Evolutionary conservation across 192 early-diverging fungal species (phyloP), one percentile per base, ranked within the genome.

Genomic region (Phycomyces nitens): DNA sequence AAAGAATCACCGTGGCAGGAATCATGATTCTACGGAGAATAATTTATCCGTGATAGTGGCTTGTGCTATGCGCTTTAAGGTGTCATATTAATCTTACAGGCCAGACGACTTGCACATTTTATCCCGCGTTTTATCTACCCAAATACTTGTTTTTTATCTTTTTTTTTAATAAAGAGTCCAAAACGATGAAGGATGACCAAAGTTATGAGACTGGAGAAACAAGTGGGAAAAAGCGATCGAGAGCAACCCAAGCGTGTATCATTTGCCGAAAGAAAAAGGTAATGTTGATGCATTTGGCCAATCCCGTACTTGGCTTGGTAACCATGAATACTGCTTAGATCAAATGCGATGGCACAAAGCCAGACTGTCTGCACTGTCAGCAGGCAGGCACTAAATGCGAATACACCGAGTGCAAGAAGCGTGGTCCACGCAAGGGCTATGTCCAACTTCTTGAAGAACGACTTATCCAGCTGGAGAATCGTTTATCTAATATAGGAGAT

Each of bases 211-310:
- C 41, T 22, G 0, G 20, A 44, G 42, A 42, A 18, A 41, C 22
- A 24, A 23, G 39, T 39, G 58, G 52, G 39, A 65, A 54, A 34
- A 71, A 71, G 53, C 47, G 69, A 40, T 49, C 27, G 18, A 49
- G 69, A 55, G 69, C 69, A 6, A 72, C 70, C 26, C 70, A 72
- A 52, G 70, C 70, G 7, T 72, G 70, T 44, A 60, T 62, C 26
- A 51, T 58, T 4, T 72, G 70, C 56, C 58, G 70, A 49, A 60
- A 62, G 26, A 72, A 72, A 56, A 72, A 72, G 70, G 70, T 62
- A 64, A 34, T 44, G 20, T 15, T 27, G 24, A 23, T 1, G 27
- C 16, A 16, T 12, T 5, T 8, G 6, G 12, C 15, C 54, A 20
- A 22, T n/a, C 1, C 3, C 27, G 52, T 9, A 26, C 21, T 20